phyloP scores from a whole-genome alignment of 345 rosid genomes.

The Litchi chinensis region DNA sequence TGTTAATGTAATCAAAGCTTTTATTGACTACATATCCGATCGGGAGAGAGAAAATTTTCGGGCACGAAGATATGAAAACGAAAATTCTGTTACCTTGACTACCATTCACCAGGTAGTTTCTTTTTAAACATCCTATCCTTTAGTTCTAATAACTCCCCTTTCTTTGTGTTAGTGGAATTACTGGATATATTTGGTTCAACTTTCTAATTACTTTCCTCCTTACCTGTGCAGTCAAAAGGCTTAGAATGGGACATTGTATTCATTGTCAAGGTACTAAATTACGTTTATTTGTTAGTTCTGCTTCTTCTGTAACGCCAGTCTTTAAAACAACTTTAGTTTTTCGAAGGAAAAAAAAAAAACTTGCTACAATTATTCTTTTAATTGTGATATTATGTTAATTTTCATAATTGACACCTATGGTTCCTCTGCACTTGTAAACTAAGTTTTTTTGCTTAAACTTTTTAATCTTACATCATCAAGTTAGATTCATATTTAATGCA shows the following conservation, averaged over 20 bases:
- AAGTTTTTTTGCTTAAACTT: neutral
- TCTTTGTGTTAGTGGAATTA: slow-evolving; percentile 1
- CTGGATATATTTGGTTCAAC: neutral
- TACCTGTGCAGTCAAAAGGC: slow-evolving; percentile 85
- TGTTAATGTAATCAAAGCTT: slow-evolving; percentile 47
- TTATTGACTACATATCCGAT: slow-evolving; percentile 61
- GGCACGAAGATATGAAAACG: slow-evolving; percentile 68
- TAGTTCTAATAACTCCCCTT: slow-evolving; percentile 5
- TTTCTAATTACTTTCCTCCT: slow-evolving; percentile 18
- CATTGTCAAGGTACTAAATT: slow-evolving; percentile 73
- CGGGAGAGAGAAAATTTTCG: slow-evolving; percentile 78
- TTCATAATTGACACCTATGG: neutral
- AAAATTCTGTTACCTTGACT: slow-evolving; percentile 84
- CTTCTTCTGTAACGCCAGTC: neutral
- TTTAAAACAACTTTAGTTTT: neutral
- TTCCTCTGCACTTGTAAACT: neutral
- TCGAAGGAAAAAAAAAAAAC: no score
- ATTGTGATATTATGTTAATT: neutral
- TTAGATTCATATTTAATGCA: neutral
- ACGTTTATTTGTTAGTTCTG: slow-evolving; percentile 11
- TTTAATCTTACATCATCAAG: neutral
- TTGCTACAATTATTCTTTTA: neutral
- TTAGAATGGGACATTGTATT: slow-evolving; percentile 95
- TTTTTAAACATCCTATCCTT: slow-evolving; percentile 15
- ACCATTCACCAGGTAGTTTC: slow-evolving; percentile 91